A percentile compares a stretch with the other conserved stretches of the same genome.
Conservation (phyloP, 176 grass and related monocot species). For the Luzula sylvatica region DNA sequence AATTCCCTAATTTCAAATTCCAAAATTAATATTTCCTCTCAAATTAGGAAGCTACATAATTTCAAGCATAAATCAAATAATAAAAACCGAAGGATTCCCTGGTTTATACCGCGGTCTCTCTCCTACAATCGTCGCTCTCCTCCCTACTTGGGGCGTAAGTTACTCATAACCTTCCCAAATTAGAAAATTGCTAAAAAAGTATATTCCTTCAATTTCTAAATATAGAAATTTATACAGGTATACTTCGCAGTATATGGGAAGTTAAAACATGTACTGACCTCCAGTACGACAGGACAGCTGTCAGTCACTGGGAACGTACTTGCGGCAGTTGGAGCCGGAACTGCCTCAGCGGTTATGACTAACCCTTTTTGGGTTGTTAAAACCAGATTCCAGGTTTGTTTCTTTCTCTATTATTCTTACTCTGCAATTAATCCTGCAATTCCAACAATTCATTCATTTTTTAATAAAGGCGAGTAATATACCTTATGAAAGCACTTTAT, state of each 20-base stretch:
- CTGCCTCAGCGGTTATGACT: conserved; percentile 61
- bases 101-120: conserved; percentile 87
- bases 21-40: not conserved
- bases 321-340: conserved; percentile 67
- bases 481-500: conserved; percentile 54
- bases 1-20: too few species aligned
- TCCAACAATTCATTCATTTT: conserved; percentile 7
- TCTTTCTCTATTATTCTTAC: conserved; percentile 3
- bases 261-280: conserved; percentile 30
- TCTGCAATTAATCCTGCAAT: conserved; percentile 5
- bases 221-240: conserved; percentile 49
- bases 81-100: conserved; percentile 65
- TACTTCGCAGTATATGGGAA: conserved; percentile 82
- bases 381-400: conserved; percentile 74
- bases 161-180: conserved; percentile 12
- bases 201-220: too few species aligned
- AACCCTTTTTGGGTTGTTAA: conserved; percentile 96
- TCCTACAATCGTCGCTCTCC: conserved; percentile 70
- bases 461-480: conserved; percentile 53
- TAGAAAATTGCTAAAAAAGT: too few species aligned
- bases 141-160: conserved; percentile 87
- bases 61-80: conserved; percentile 61
- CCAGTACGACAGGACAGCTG: conserved; percentile 28
- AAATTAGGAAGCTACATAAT: conserved; percentile 64
- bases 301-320: conserved; percentile 58